Evolutionary conservation across 441 rosid species (phyloP), one percentile per base, ranked within the genome.

Genomic region (Bocquillonia castaneifolia): DNA sequence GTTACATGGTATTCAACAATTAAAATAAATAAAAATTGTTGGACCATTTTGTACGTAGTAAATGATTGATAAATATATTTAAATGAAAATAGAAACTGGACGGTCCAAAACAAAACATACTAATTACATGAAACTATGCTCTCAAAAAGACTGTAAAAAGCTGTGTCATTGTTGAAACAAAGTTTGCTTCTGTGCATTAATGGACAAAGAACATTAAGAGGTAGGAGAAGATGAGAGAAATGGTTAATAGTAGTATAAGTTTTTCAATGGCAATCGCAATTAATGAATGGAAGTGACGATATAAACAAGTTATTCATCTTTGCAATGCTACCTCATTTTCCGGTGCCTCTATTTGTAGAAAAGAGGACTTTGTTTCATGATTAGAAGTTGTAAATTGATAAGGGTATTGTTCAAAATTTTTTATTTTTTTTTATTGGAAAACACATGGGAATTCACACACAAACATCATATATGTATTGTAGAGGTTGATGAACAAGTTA

Each of bases 221-320:
- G 51, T 37, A 36, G 42, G 2, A 29, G 28, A 36, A 36, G 40
- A 36, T 36, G 40, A 36, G n/a, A n/a, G n/a, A n/a, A n/a, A n/a
- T n/a, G n/a, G n/a, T n/a, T n/a, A n/a, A 36, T 36, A 36, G 9
- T 36, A 36, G 5, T 1, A 3, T 13, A 9, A 9, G 2, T 2
- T 47, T 20, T 48, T 17, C 36, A 20, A 28, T 71, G 66, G 70
- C 48, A 60, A 26, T 57, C 25, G 12, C 29, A 72, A 53, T 76
- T 22, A 77, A 77, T 77, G 69, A 67, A 71, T 15, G 40, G 66
- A 66, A 51, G 50, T 77, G 66, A 58, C 67, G 51, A 47, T 17
- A 66, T 25, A 50, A 15, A 59, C 28, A 52, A 13, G 39, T 23
- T n/a, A 44, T 69, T 45, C 32, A 53, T 47, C 40, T 31, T 59